These are phyloP conservation scores for Dentipellis sp. DNA, from an alignment of 768 basidiomycete genomes.

Conservation along the genomic window DNA sequence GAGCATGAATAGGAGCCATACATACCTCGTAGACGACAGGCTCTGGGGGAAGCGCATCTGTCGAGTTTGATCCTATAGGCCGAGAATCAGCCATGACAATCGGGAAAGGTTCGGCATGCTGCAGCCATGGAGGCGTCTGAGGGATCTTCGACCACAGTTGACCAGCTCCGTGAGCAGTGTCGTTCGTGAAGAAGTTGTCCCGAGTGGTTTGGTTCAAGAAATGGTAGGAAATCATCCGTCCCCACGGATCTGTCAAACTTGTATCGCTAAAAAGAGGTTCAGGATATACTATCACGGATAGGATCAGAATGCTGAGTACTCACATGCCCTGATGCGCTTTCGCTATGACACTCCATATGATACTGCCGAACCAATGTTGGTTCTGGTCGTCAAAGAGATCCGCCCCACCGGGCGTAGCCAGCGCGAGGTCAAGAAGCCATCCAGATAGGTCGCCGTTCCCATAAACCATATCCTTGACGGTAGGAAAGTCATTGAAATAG, in stretches of 20 bases:
- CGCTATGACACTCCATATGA: conserved; percentile 47
- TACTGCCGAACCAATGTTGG: conserved; percentile 43
- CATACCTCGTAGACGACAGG: conserved; percentile 51
- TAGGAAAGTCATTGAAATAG: conserved; percentile 55
- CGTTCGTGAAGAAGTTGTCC: conserved; percentile 50
- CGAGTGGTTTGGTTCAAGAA: conserved; percentile 59
- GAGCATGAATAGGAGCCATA: conserved; percentile 6
- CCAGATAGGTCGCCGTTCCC: conserved; percentile 43
- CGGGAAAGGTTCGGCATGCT: conserved; percentile 50
- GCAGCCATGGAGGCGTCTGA: conserved; percentile 39
- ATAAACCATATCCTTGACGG: conserved; percentile 44
- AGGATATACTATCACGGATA: not conserved
- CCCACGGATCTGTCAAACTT: conserved; percentile 57
- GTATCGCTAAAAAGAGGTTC: conserved; percentile 36
- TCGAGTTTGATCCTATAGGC: conserved; percentile 36
- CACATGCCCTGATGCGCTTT: conserved; percentile 48
- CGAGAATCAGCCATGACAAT: conserved; percentile 52
- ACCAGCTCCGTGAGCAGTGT: conserved; percentile 56
- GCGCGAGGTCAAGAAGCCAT: conserved; percentile 48
- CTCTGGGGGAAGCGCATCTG: conserved; percentile 29
- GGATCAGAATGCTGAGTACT: conserved; percentile 15
- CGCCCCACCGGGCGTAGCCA: conserved; percentile 45
- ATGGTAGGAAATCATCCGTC: conserved; percentile 60
- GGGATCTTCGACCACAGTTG: conserved; percentile 57
- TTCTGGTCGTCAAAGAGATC: conserved; percentile 35